A percentile compares a stretch with the other conserved stretches of the same genome.
phyloP scores from a whole-genome alignment of 805 yeast species.

The Maudiozyma pseudohumilis region DNA sequence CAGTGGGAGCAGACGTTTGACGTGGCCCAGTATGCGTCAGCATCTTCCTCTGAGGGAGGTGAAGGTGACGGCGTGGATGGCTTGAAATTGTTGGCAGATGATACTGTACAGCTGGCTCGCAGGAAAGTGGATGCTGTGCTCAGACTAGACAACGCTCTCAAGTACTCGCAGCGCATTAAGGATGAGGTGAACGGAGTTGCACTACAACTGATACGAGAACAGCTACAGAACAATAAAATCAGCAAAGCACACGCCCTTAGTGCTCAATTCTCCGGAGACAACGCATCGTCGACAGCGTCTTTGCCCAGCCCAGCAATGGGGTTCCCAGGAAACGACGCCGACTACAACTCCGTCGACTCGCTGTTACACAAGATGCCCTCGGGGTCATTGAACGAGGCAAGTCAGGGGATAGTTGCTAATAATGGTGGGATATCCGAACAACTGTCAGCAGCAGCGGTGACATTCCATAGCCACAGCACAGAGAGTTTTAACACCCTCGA shows the following conservation, averaged over 20 bases:
- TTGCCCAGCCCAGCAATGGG: not conserved
- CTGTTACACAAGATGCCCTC: not conserved
- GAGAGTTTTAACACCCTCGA: not conserved
- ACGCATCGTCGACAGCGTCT: not conserved
- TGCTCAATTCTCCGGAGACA: not conserved
- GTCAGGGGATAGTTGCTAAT: not conserved
- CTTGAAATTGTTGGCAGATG: conserved; percentile 43
- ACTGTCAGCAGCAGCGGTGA: too few species aligned
- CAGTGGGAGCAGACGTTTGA: conserved; percentile 11
- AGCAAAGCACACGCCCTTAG: conserved; percentile 10
- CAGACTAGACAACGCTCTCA: conserved; percentile 62
- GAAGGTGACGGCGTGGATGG: conserved; percentile 1
- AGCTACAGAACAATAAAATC: conserved; percentile 41
- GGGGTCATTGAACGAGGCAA: not conserved
- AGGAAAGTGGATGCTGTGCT: conserved; percentile 61
- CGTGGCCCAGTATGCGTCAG: too few species aligned
- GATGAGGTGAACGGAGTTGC: conserved; percentile 69
- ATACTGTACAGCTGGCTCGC: conserved; percentile 51
- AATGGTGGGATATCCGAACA: too few species aligned
- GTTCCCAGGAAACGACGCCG: not conserved
- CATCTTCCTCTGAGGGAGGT: too few species aligned
- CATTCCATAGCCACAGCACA: not conserved
- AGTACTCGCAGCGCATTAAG: conserved; percentile 66
- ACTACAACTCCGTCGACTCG: conserved; percentile 1
- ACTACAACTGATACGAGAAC: conserved; percentile 49